Evolutionary conservation across 805 yeast species (phyloP).

Genomic region (Wilhelminamyces savonicus): DNA sequence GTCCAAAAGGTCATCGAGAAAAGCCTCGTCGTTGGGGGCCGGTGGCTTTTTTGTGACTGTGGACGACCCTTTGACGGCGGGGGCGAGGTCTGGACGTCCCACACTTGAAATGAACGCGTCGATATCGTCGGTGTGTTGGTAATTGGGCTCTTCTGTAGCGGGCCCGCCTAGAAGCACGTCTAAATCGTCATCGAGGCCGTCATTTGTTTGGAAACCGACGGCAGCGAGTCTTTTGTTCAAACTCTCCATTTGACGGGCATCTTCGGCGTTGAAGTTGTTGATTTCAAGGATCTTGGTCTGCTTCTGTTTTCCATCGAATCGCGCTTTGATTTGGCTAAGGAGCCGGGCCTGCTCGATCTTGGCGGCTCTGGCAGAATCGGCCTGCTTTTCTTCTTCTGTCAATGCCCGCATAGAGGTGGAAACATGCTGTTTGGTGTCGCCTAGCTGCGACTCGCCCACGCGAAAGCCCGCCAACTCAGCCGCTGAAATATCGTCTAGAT

Average conservation of each 20-base stretch:
- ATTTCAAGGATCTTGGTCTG: conserved; percentile 24
- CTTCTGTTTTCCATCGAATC: conserved; percentile 13
- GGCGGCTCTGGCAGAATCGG: conserved; percentile 15
- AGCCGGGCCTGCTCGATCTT: conserved; percentile 22
- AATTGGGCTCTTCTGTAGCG: too few species aligned
- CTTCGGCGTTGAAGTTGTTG: conserved; percentile 23
- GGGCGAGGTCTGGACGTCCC: too few species aligned
- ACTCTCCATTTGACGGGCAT: conserved; percentile 14
- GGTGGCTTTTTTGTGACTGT: too few species aligned
- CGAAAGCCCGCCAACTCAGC: conserved; percentile 29
- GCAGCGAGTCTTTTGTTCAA: conserved; percentile 17
- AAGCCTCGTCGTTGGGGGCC: too few species aligned
- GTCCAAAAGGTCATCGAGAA: conserved; percentile 13
- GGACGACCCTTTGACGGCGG: too few species aligned
- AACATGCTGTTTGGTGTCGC: conserved; percentile 1
- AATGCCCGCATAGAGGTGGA: conserved; percentile 10
- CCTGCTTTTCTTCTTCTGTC: conserved; percentile 20
- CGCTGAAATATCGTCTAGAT: conserved; percentile 17
- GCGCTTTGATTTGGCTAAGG: conserved; percentile 21
- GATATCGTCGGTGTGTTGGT: too few species aligned
- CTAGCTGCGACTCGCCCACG: conserved; percentile 22
- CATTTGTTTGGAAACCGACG: background rate
- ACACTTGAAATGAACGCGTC: too few species aligned
- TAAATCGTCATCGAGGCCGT: conserved; percentile 13
- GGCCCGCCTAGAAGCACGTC: conserved; percentile 10